Conservation (phyloP, 768 basidiomycete genomes). For the Leccinum aurantiacum region DNA sequence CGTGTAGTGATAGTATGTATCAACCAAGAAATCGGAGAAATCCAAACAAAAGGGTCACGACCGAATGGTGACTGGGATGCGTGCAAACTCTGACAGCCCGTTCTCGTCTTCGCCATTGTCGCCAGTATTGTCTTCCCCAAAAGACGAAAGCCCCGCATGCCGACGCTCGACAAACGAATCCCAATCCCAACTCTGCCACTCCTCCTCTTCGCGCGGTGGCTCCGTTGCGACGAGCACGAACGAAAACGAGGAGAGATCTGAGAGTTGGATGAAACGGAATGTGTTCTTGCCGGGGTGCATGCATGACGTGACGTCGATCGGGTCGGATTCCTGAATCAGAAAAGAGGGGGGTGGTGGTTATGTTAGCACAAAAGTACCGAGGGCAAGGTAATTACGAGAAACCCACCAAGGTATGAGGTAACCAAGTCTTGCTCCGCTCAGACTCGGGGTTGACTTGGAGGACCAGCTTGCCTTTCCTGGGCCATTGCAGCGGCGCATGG, state of each 20-base stretch:
- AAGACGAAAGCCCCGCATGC: neutral
- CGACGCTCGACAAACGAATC: slow-evolving; percentile 9
- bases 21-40: neutral
- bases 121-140: neutral
- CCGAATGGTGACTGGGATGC: slow-evolving; percentile 15
- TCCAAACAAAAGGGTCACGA: slow-evolving; percentile 12
- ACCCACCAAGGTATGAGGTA: slow-evolving; percentile 46
- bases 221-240: slow-evolving; percentile 45
- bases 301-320: slow-evolving; percentile 42
- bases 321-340: slow-evolving; percentile 27
- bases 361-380: neutral
- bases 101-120: neutral
- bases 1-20: neutral
- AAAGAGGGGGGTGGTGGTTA: neutral
- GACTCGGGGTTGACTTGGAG: slow-evolving; percentile 44
- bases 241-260: slow-evolving; percentile 39
- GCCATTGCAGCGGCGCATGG: slow-evolving; percentile 37
- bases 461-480: slow-evolving; percentile 43
- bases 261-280: slow-evolving; percentile 52
- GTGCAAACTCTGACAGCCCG: slow-evolving; percentile 20
- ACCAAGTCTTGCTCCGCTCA: slow-evolving; percentile 37
- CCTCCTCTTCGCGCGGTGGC: slow-evolving; percentile 20
- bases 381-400: neutral
- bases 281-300: slow-evolving; percentile 46
- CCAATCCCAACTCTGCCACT: slow-evolving; percentile 28